Percentiles rank a stretch among this genome's conserved stretches.
These are phyloP conservation scores for Neurospora sp. DNA, from an alignment of 495 filamentous ascomycete genomes.

Conservation along the genomic window DNA sequence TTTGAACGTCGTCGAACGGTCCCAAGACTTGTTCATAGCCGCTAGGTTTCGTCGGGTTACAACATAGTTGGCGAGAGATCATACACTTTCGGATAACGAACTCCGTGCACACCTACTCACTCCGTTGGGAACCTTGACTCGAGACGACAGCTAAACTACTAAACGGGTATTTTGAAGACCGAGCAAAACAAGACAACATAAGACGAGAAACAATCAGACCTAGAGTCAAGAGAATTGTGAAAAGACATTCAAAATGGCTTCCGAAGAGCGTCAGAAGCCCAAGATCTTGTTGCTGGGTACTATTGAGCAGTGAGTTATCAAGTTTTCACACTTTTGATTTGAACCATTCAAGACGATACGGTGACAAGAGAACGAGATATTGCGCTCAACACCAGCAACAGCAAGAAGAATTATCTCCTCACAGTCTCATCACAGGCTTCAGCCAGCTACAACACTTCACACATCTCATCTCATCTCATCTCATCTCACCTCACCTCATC, in stretches of 20 bases:
- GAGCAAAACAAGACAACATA: too few species aligned
- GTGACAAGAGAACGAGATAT: too few species aligned
- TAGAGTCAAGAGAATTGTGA: neutral
- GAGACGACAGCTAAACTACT: neutral
- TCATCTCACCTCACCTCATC: too few species aligned
- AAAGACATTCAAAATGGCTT: neutral
- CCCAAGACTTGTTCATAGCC: neutral
- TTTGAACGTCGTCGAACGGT: neutral
- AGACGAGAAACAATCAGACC: neutral
- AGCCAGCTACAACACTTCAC: too few species aligned
- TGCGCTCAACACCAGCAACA: too few species aligned
- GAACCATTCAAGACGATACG: too few species aligned
- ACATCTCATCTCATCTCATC: too few species aligned
- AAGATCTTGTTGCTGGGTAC: slow-evolving; percentile 23
- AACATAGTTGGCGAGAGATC: neutral
- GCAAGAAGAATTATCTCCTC: too few species aligned
- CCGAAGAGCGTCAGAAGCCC: slow-evolving; percentile 1
- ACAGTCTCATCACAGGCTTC: too few species aligned
- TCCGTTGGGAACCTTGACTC: neutral
- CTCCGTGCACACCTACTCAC: neutral
- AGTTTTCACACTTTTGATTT: neutral
- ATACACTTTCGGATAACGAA: neutral
- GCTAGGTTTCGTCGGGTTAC: neutral
- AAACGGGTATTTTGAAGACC: too few species aligned
- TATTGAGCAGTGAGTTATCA: slow-evolving; percentile 22